Evolutionary conservation across 257 asterid species (phyloP), one percentile per base, ranked within the genome.

Genomic region (Ligustrum vulgare): DNA sequence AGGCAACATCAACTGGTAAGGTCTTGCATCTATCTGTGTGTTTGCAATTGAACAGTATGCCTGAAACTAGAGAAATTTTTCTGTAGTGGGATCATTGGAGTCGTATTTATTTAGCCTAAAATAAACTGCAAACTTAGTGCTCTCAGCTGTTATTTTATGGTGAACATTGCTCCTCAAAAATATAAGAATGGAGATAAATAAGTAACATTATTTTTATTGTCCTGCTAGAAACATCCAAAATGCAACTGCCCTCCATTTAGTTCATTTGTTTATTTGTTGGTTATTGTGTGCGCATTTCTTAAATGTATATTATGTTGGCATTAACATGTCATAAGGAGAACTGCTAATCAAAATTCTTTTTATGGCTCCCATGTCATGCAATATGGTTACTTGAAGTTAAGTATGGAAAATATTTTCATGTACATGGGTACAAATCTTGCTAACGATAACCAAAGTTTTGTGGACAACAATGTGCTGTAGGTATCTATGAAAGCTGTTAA

Each of bases 331-430:
- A 93, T 86, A 85, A 73, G 81, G 71, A 85, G 97, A 81, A 93
- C 99, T 73, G 81, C 90, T 16, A 83, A 73, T 68, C 90, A 82
- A 28, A 85, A 91, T 77, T 76, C 87, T 71, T 84, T 68, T 51
- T 84, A 85, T 81, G 97, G 97, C 15, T 93, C 98, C 58, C 97
- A 93, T 72, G 98, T 93, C 63, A 90, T 91, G 98, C 97, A 93
- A 87, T 93, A 86, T 72, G 98, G 98, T 62, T 93, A 90, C 74
- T 39, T 89, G 77, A 69, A 88, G 72, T 81, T 85, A 60, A 91
- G 78, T 43, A 63, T 6, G 71, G 92, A 89, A 62, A 45, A 78
- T 72, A 89, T 93, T 43, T 86, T 75, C 81, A 58, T 82, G 71
- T 93, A 93, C 64, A 76, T 93, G 87, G 97, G 97, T 66, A 86